Percentiles rank a stretch among this genome's conserved stretches.
Evolutionary conservation across 257 asterid genomes (phyloP).

Genomic region (Ocimum tenuiflorum): DNA sequence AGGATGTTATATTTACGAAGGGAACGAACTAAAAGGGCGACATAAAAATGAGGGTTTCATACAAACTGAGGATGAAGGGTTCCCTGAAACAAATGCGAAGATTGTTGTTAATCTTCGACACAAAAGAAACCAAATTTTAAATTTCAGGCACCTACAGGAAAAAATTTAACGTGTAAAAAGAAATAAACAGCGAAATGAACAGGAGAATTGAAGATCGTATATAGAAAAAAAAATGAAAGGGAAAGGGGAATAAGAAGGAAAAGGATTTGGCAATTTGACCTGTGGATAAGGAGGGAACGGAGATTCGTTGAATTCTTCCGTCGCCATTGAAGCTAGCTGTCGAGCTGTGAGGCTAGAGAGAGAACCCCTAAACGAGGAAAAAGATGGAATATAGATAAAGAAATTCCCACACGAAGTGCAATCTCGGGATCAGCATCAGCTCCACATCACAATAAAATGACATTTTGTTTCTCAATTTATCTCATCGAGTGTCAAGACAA

Average conservation of each 20-base stretch:
- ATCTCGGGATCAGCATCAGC: constrained; percentile 21
- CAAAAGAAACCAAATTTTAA: neutral
- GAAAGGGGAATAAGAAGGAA: too few relatives aligned
- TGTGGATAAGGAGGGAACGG: constrained; percentile 36
- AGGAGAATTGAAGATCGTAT: too few relatives aligned
- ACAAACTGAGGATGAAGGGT: constrained; percentile 12
- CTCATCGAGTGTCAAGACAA: too few relatives aligned
- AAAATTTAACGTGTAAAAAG: too few relatives aligned
- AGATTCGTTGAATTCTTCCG: constrained; percentile 42
- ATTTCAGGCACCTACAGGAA: neutral
- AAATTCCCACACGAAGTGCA: constrained; percentile 16
- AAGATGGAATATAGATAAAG: constrained; percentile 12
- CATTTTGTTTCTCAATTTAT: neutral
- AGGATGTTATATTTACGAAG: neutral
- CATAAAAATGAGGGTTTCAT: constrained; percentile 20
- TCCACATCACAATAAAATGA: constrained; percentile 10
- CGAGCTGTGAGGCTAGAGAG: constrained; percentile 24
- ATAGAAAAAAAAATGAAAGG: too few relatives aligned
- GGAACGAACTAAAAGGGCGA: neutral
- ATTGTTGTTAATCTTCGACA: neutral
- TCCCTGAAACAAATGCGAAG: constrained; percentile 13
- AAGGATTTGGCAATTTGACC: too few relatives aligned
- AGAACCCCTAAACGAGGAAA: constrained; percentile 15
- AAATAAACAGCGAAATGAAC: too few relatives aligned
- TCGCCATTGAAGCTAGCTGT: constrained; percentile 52